Percentiles rank a stretch among this genome's conserved stretches.
phyloP scores from a whole-genome alignment of 169 alveolate species.

The Plasmodium adleri region DNA sequence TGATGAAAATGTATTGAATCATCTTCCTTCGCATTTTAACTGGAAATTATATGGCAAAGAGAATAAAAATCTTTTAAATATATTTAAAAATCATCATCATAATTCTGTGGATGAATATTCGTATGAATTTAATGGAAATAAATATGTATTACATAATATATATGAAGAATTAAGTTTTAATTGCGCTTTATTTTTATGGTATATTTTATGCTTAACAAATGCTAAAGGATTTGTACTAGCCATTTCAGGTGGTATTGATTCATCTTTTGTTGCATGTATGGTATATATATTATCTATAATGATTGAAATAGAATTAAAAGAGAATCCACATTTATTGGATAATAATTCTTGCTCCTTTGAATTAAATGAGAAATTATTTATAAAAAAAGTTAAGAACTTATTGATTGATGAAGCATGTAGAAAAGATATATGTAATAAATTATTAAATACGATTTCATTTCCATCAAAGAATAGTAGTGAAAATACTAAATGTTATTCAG shows the following conservation, averaged over 20 bases:
- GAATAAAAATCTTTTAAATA: background rate
- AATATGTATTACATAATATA: constrained; percentile 31
- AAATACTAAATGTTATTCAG: constrained; percentile 37
- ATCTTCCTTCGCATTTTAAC: constrained; percentile 36
- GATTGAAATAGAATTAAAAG: constrained; percentile 34
- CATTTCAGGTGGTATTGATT: constrained; percentile 75
- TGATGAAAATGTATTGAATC: constrained; percentile 9
- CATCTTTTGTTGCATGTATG: constrained; percentile 64
- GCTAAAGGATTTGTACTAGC: constrained; percentile 73
- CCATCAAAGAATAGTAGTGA: constrained; percentile 70
- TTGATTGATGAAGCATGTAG: constrained; percentile 42
- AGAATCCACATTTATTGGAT: background rate
- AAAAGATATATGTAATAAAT: constrained; percentile 45
- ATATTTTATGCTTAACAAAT: constrained; percentile 56
- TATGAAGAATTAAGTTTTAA: constrained; percentile 73
- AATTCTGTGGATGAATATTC: background rate
- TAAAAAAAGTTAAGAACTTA: constrained; percentile 14
- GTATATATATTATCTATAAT: constrained; percentile 55
- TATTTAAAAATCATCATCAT: constrained; percentile 31
- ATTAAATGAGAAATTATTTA: constrained; percentile 3
- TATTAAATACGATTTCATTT: constrained; percentile 48
- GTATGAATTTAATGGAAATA: constrained; percentile 18
- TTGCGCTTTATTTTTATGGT: constrained; percentile 64
- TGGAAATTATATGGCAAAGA: constrained; percentile 13
- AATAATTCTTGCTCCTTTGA: background rate